Conservation (phyloP, 2,329 filamentous ascomycete genomes). For the Aspergillus fumigatiaffinis region DNA sequence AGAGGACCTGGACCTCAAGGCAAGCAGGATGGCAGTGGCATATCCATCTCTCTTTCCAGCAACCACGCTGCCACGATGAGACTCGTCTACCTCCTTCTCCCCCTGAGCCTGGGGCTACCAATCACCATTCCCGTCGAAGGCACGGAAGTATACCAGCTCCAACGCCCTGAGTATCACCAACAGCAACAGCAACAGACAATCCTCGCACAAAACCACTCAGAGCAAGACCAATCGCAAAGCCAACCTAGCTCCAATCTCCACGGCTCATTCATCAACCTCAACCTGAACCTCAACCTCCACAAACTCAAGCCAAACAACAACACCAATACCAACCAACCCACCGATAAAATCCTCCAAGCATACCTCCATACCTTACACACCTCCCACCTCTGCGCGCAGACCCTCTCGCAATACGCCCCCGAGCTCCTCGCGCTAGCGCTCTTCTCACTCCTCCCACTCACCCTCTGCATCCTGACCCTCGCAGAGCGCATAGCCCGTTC, state of each 20-base stretch:
- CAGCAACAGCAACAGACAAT: neutral
- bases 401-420: constrained; percentile 2
- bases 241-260: neutral
- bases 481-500: constrained; percentile 1
- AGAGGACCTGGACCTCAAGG: neutral
- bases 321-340: neutral
- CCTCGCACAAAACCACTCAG: neutral
- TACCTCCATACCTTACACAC: constrained; percentile 2
- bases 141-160: neutral
- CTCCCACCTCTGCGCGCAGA: neutral
- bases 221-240: neutral
- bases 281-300: neutral
- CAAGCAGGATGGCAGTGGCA: neutral
- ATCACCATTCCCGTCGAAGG: neutral
- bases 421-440: constrained; percentile 4
- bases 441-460: constrained; percentile 8
- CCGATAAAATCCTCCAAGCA: neutral
- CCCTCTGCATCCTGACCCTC: constrained; percentile 6
- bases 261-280: neutral
- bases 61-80: neutral
- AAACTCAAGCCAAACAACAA: neutral
- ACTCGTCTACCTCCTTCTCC: neutral
- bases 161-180: neutral
- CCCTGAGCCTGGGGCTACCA: neutral
- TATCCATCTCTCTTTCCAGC: neutral